Conservation (phyloP, 2,329 filamentous ascomycete species). For the Leptographium galeiforme region DNA sequence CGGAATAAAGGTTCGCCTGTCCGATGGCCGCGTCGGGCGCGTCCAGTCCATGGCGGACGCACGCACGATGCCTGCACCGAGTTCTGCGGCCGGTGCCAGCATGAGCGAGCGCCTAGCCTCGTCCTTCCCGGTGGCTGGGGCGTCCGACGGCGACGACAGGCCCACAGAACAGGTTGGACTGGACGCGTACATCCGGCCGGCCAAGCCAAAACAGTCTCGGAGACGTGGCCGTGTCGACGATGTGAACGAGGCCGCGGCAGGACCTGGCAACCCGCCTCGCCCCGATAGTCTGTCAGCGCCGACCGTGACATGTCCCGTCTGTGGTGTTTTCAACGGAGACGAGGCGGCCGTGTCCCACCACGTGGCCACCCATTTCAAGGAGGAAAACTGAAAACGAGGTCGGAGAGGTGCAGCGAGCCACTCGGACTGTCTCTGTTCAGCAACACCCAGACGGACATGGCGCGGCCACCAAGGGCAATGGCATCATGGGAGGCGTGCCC, state of each 20-base stretch:
- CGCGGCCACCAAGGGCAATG: too few species aligned
- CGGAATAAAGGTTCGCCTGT: slow-evolving; percentile 65
- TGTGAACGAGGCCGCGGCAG: not conserved
- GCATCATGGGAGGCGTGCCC: too few species aligned
- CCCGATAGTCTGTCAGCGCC: not conserved
- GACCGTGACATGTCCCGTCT: slow-evolving; percentile 46
- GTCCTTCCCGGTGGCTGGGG: not conserved
- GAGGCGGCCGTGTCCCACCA: slow-evolving; percentile 55
- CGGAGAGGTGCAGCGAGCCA: too few species aligned
- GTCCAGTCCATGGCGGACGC: slow-evolving; percentile 47
- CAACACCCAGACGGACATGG: slow-evolving; percentile 1
- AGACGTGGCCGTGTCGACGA: slow-evolving; percentile 14
- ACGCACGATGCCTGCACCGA: not conserved
- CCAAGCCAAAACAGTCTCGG: slow-evolving; percentile 16
- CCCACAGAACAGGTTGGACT: slow-evolving; percentile 33
- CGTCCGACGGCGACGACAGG: slow-evolving; percentile 10
- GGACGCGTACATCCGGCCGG: slow-evolving; percentile 28
- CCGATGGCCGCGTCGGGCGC: slow-evolving; percentile 57
- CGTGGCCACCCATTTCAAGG: slow-evolving; percentile 44
- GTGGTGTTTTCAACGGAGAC: slow-evolving; percentile 52
- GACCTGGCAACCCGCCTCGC: not conserved
- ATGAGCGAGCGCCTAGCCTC: not conserved
- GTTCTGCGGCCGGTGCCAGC: slow-evolving; percentile 1
- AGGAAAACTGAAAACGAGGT: not conserved
- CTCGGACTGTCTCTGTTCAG: too few species aligned